Evolutionary conservation across 495 filamentous ascomycete species (phyloP).

Genomic region (Apodospora peruviana): DNA sequence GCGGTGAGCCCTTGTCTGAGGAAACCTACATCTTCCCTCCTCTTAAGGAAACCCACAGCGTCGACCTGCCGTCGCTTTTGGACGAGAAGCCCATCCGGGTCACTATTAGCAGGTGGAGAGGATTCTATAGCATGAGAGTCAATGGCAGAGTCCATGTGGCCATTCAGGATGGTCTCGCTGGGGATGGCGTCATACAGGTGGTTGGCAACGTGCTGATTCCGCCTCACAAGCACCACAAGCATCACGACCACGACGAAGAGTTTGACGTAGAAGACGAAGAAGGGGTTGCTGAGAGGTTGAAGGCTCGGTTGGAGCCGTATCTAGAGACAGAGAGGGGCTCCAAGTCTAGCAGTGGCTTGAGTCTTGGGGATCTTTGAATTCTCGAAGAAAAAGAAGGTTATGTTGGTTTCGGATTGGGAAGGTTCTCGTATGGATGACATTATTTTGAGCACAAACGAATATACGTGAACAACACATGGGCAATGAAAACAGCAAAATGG

Average conservation of each 20-base stretch:
- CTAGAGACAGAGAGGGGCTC: too few relatives aligned
- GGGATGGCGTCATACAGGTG: slow-evolving; percentile 74
- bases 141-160: slow-evolving; percentile 60
- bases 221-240: slow-evolving; percentile 44
- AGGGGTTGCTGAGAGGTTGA: slow-evolving; percentile 16
- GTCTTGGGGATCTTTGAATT: not conserved
- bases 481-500: too few relatives aligned
- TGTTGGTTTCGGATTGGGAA: not conserved
- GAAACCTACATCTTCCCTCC: slow-evolving; percentile 1
- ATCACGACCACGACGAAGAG: slow-evolving; percentile 11
- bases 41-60: slow-evolving; percentile 34
- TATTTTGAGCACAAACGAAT: too few relatives aligned
- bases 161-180: slow-evolving; percentile 60
- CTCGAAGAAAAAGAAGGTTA: not conserved
- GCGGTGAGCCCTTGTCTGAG: slow-evolving; percentile 8
- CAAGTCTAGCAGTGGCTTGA: not conserved
- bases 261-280: slow-evolving; percentile 7
- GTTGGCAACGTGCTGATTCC: slow-evolving; percentile 67
- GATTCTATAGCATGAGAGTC: slow-evolving; percentile 60
- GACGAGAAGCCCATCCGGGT: slow-evolving; percentile 53
- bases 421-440: too few relatives aligned
- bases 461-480: too few relatives aligned
- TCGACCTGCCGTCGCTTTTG: slow-evolving; percentile 65
- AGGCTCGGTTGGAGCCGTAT: slow-evolving; percentile 21
- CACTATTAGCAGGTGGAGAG: slow-evolving; percentile 59